A percentile compares a stretch with the other conserved stretches of the same genome.
Conservation (phyloP, 1,139 yeast genomes). For the Pneumocystis murina region DNA sequence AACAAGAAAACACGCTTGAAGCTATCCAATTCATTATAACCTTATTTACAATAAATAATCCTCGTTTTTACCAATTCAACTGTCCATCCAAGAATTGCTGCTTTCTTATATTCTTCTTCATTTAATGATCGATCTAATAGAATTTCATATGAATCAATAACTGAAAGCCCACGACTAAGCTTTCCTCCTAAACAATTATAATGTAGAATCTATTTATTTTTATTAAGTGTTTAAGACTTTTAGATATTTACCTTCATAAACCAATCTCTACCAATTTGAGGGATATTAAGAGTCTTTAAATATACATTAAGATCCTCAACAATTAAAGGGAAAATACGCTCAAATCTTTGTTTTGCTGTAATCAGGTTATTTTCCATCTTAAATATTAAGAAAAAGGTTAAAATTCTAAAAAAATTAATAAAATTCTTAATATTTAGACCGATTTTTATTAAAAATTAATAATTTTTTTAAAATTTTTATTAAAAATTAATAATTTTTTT, state of each 20-base stretch:
- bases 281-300: constrained; percentile 60
- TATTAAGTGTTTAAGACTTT: neutral
- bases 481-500: no score
- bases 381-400: neutral
- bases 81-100: constrained; percentile 90
- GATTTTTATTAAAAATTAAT: no score
- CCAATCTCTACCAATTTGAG: constrained; percentile 80
- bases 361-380: neutral
- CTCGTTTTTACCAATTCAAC: constrained; percentile 42
- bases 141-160: constrained; percentile 78
- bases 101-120: constrained; percentile 59
- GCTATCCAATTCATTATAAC: constrained; percentile 13
- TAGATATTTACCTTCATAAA: constrained; percentile 33
- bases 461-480: no score
- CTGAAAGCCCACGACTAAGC: constrained; percentile 89
- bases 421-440: no score
- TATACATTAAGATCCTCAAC: constrained; percentile 60
- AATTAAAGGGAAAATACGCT: constrained; percentile 58
- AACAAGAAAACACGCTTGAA: constrained; percentile 92
- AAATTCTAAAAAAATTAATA: no score
- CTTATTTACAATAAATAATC: neutral
- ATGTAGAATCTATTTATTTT: constrained; percentile 33
- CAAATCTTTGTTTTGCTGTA: constrained; percentile 34
- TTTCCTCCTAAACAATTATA: constrained; percentile 96
- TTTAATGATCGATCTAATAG: constrained; percentile 56